These are phyloP conservation scores for Didymella segeticola DNA, from an alignment of 2,329 filamentous ascomycete genomes.

Conservation along the genomic window DNA sequence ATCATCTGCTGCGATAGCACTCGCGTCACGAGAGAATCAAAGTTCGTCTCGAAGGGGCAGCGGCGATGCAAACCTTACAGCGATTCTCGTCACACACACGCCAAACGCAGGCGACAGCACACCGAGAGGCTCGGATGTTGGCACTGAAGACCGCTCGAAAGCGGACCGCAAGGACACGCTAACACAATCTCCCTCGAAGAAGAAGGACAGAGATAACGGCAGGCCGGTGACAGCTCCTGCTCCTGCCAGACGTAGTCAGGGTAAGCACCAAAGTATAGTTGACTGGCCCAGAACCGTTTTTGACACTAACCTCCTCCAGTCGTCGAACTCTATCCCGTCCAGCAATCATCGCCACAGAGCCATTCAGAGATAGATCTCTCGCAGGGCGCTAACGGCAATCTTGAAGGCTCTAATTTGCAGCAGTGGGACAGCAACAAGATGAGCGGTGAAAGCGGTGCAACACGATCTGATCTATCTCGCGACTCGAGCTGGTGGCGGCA, in stretches of 20 bases:
- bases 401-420: constrained; percentile 40
- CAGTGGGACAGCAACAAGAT: constrained; percentile 44
- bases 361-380: constrained; percentile 46
- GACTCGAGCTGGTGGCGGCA: constrained; percentile 47
- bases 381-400: constrained; percentile 40
- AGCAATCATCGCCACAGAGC: constrained; percentile 39
- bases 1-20: constrained; percentile 39
- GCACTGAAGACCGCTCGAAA: constrained; percentile 24
- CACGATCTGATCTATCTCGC: constrained; percentile 40
- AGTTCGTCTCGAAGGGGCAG: constrained; percentile 47
- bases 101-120: constrained; percentile 37
- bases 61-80: constrained; percentile 49
- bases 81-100: constrained; percentile 49
- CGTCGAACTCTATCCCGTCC: constrained; percentile 40
- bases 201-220: constrained; percentile 30
- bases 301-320: constrained; percentile 24
- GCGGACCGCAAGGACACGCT: constrained; percentile 42
- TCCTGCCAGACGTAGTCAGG: constrained; percentile 41
- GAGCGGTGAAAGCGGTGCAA: constrained; percentile 39
- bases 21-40: constrained; percentile 41
- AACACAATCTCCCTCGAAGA: constrained; percentile 31
- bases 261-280: constrained; percentile 34
- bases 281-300: background rate
- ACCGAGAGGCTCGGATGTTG: constrained; percentile 23
- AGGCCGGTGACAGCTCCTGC: constrained; percentile 48